These are phyloP conservation scores for Fusarium odoratissimum DNA, from an alignment of 2,329 filamentous ascomycete genomes.

Conservation along the genomic window DNA sequence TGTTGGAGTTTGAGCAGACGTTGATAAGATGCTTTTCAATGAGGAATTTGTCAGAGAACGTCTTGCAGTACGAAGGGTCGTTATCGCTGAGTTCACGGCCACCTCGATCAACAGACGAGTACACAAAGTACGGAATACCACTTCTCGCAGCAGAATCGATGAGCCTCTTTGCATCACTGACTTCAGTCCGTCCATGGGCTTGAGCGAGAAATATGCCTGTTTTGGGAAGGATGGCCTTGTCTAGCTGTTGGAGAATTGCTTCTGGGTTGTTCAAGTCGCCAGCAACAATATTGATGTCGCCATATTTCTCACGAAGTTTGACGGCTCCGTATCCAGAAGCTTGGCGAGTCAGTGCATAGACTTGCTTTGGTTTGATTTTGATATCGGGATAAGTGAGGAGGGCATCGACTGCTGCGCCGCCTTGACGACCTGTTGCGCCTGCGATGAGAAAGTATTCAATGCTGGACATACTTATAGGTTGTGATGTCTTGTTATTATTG, in stretches of 20 bases:
- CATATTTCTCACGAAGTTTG: conserved; percentile 48
- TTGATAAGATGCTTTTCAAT: conserved; percentile 69
- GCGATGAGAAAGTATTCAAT: conserved; percentile 38
- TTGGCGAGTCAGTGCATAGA: conserved; percentile 63
- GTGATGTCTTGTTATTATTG: neutral
- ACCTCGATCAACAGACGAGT: conserved; percentile 72
- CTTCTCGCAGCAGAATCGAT: conserved; percentile 62
- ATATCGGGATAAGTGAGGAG: conserved; percentile 47
- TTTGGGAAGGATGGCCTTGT: conserved; percentile 12
- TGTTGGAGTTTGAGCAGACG: conserved; percentile 34
- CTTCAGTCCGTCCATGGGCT: conserved; percentile 53
- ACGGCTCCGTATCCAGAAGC: conserved; percentile 57
- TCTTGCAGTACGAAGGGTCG: conserved; percentile 44
- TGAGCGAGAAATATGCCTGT: conserved; percentile 42
- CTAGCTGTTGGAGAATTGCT: conserved; percentile 56
- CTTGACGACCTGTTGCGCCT: conserved; percentile 49
- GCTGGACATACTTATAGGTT: too few species aligned
- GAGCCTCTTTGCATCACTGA: conserved; percentile 63
- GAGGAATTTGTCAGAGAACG: conserved; percentile 62
- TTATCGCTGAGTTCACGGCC: conserved; percentile 64
- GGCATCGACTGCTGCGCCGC: conserved; percentile 45
- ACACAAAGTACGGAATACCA: conserved; percentile 68
- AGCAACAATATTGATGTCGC: conserved; percentile 62
- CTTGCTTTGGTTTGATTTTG: conserved; percentile 55
- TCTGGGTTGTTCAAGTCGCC: conserved; percentile 64